Conservation (phyloP, 2,329 filamentous ascomycete species). For the Trichoderma citrinoviride region DNA sequence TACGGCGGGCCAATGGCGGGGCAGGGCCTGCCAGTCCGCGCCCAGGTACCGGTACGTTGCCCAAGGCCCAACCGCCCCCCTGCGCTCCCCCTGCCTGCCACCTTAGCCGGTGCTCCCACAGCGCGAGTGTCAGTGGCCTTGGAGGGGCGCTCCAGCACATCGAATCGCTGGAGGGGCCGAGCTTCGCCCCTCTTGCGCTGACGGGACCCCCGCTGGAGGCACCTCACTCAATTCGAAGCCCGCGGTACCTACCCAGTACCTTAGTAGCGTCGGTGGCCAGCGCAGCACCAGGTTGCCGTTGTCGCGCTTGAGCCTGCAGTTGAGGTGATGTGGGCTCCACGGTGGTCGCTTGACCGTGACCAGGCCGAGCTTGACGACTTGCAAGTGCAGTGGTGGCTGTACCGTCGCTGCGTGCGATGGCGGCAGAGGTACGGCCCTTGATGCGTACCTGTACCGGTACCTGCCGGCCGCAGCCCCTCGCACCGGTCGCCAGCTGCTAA, state of each 20-base stretch:
- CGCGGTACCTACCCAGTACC: no score
- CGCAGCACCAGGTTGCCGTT: slow-evolving; percentile 15
- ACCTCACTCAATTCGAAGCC: neutral
- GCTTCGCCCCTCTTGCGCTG: slow-evolving; percentile 24
- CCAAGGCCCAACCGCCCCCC: neutral
- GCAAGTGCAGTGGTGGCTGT: neutral
- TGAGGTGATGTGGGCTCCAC: neutral
- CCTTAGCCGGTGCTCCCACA: neutral
- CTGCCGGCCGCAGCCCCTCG: no score
- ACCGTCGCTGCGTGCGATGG: neutral
- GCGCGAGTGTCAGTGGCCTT: neutral
- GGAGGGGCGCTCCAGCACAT: neutral
- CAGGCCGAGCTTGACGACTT: no score
- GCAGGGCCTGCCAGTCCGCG: neutral
- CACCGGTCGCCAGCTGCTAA: no score
- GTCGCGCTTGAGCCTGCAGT: slow-evolving; percentile 10
- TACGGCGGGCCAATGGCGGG: slow-evolving; percentile 14
- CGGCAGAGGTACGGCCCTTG: neutral
- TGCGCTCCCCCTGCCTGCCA: slow-evolving; percentile 3
- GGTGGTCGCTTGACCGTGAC: neutral
- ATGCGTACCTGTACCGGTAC: no score
- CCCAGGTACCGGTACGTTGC: slow-evolving; percentile 7
- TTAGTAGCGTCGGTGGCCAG: slow-evolving; percentile 27
- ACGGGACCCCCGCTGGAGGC: slow-evolving; percentile 28
- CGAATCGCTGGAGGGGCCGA: slow-evolving; percentile 17